Evolutionary conservation across 2,329 filamentous ascomycete species (phyloP).

Genomic region (Epichloe sibirici): DNA sequence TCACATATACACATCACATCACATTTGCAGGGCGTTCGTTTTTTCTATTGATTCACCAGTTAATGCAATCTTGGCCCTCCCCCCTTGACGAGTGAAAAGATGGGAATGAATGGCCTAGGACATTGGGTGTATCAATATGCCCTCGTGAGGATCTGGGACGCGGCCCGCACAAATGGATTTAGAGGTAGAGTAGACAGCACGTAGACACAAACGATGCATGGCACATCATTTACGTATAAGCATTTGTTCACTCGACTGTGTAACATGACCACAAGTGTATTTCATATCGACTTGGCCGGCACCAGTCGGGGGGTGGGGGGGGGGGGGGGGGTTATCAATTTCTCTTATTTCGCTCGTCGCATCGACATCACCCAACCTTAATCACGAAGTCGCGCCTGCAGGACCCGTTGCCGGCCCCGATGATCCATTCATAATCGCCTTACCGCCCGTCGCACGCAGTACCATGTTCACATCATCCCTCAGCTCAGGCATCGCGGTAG

Average conservation of each 20-base stretch:
- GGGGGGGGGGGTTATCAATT: no score
- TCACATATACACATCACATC: slow-evolving; percentile 8
- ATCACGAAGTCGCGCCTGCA: background rate
- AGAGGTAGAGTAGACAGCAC: slow-evolving; percentile 1
- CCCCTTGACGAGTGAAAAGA: background rate
- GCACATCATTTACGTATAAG: background rate
- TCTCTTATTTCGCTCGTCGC: no score
- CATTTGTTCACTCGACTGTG: no score
- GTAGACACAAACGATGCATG: slow-evolving; percentile 1
- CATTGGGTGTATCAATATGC: background rate
- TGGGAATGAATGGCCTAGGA: background rate
- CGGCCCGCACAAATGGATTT: background rate
- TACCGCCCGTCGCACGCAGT: slow-evolving; percentile 32
- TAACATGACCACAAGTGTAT: no score
- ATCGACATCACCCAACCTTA: no score
- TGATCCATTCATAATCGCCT: background rate
- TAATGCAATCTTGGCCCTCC: background rate
- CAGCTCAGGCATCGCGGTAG: slow-evolving; percentile 46
- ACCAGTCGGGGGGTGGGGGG: no score
- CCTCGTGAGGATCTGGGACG: background rate
- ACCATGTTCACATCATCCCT: slow-evolving; percentile 39
- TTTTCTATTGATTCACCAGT: background rate
- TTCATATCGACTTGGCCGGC: no score
- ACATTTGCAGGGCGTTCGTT: slow-evolving; percentile 19
- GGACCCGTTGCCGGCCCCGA: background rate